A percentile compares a stretch with the other conserved stretches of the same genome.
phyloP scores from a whole-genome alignment of 305 asterid species.

The Andrographis paniculata region DNA sequence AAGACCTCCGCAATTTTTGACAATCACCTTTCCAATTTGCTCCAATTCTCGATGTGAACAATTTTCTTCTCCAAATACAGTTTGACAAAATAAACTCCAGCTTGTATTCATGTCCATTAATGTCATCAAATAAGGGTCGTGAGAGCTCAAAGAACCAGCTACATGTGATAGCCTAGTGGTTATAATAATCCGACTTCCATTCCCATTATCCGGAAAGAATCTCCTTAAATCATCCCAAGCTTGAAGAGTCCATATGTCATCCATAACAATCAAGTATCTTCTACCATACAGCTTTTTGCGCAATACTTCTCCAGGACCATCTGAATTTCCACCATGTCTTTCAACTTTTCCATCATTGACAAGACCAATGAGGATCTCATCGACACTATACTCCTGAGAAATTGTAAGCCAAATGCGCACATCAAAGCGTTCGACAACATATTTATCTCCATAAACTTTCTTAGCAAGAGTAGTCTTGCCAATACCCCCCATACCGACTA shows the following conservation, averaged over 20 bases:
- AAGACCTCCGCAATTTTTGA: not conserved
- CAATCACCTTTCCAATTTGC: not conserved
- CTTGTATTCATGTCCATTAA: not conserved
- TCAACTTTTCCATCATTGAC: too few relatives aligned
- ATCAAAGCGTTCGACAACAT: not conserved
- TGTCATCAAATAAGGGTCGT: not conserved
- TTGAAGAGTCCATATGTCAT: not conserved
- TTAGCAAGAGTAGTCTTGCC: slow-evolving; percentile 1
- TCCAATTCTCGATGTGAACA: not conserved
- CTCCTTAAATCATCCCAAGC: not conserved
- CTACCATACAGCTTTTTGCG: not conserved
- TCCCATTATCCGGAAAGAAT: not conserved
- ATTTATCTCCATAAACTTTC: not conserved
- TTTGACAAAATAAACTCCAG: not conserved
- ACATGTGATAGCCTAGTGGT: slow-evolving; percentile 19
- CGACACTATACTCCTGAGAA: slow-evolving; percentile 3
- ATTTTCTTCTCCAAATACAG: not conserved
- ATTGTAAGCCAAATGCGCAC: not conserved
- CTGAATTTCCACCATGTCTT: not conserved
- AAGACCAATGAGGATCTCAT: not conserved
- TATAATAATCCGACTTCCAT: slow-evolving; percentile 22
- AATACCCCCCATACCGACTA: slow-evolving; percentile 1
- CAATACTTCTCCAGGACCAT: not conserved
- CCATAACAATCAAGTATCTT: slow-evolving; percentile 1
- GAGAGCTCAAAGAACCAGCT: not conserved